These are phyloP conservation scores for Amanita pallidorosea DNA, from an alignment of 768 basidiomycete species.

Conservation along the genomic window DNA sequence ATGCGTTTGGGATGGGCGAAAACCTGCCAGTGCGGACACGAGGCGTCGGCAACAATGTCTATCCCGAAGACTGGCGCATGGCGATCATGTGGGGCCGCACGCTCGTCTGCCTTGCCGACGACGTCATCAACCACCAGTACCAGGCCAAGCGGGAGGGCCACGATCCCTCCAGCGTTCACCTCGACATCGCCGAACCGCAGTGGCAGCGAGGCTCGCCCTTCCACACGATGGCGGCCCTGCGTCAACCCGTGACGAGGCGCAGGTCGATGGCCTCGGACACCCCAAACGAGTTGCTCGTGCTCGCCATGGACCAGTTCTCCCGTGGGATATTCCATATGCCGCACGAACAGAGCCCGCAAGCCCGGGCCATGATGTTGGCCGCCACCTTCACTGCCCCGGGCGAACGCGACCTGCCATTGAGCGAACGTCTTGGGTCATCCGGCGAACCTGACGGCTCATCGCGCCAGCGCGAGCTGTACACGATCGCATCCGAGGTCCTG, in stretches of 20 bases:
- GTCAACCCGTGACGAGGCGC: conserved; percentile 39
- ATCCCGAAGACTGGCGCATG: conserved; percentile 57
- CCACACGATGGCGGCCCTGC: conserved; percentile 31
- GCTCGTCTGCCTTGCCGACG: conserved; percentile 49
- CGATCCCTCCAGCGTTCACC: conserved; percentile 7
- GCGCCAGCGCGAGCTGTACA: conserved; percentile 48
- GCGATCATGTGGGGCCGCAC: conserved; percentile 59
- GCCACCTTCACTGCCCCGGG: too few species aligned
- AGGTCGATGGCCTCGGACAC: conserved; percentile 30
- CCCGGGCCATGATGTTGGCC: not conserved
- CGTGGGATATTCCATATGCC: conserved; percentile 68
- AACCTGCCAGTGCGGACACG: conserved; percentile 38
- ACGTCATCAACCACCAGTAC: conserved; percentile 25
- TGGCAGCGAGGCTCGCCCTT: conserved; percentile 48
- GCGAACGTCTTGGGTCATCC: not conserved
- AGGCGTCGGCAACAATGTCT: conserved; percentile 16
- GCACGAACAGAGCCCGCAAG: conserved; percentile 19
- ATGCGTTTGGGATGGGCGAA: conserved; percentile 62
- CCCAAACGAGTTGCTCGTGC: conserved; percentile 41
- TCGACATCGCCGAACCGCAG: conserved; percentile 15
- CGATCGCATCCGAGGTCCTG: conserved; percentile 52
- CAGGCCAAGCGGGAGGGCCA: conserved; percentile 8
- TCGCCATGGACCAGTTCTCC: conserved; percentile 62
- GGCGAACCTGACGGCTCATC: conserved; percentile 23
- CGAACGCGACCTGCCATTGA: too few species aligned